These are phyloP conservation scores for Globisporangium solare DNA, from an alignment of 352 stramenopile species.

Conservation along the genomic window DNA sequence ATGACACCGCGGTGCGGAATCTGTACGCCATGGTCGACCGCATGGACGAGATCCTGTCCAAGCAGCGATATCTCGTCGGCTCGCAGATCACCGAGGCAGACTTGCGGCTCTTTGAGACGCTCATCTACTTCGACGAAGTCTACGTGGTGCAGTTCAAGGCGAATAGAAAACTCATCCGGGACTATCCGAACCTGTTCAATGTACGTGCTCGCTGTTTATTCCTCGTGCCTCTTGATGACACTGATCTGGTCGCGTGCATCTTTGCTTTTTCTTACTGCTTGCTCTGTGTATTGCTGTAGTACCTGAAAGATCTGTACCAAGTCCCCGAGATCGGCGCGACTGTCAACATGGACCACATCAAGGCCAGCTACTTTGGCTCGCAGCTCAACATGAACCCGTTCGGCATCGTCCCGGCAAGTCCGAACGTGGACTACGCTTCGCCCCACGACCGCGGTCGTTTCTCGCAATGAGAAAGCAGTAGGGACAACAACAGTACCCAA, in stretches of 20 bases:
- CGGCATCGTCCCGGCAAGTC: slow-evolving; percentile 31
- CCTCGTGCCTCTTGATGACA: not conserved
- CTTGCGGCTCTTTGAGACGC: slow-evolving; percentile 71
- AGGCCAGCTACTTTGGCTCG: slow-evolving; percentile 45
- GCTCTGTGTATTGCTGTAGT: slow-evolving; percentile 21
- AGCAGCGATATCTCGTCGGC: slow-evolving; percentile 57
- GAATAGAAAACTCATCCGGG: slow-evolving; percentile 83
- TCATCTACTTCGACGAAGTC: slow-evolving; percentile 80
- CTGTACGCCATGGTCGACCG: slow-evolving; percentile 68
- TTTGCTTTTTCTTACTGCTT: no score
- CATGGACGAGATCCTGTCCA: slow-evolving; percentile 64
- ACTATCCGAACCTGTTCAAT: slow-evolving; percentile 85
- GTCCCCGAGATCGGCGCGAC: slow-evolving; percentile 81
- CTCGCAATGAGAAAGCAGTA: not conserved
- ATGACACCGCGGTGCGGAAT: slow-evolving; percentile 72
- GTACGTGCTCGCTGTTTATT: slow-evolving; percentile 20
- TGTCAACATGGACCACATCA: slow-evolving; percentile 79
- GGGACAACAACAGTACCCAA: no score
- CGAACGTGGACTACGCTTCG: slow-evolving; percentile 21
- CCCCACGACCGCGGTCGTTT: slow-evolving; percentile 34
- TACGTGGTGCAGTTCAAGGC: slow-evolving; percentile 89
- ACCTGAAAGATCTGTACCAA: slow-evolving; percentile 90
- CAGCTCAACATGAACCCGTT: slow-evolving; percentile 45
- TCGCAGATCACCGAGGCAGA: slow-evolving; percentile 74
- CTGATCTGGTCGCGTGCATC: no score